Base-by-base conservation (phyloP, 2,329 filamentous ascomycete species). In the Plectosphaerella plurivora region DNA sequence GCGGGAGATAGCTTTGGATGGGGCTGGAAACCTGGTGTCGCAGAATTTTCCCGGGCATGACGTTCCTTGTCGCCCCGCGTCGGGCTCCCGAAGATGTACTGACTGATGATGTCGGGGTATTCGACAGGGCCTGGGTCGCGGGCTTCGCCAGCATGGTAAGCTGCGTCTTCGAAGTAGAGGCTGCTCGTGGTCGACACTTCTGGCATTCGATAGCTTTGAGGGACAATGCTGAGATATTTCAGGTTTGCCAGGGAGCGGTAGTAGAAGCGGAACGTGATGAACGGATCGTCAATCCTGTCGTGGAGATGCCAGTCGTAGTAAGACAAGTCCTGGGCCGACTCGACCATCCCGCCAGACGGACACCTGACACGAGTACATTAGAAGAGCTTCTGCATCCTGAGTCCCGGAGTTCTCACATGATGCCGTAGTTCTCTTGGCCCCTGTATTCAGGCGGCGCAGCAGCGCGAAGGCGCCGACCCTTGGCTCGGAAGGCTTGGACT, bases 241-340 rank as follows among this genome's bases (percentile, higher is more conserved):
- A 84, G 71, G 51, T 72, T 74, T 10, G 71, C 67, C 73, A 72
- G 76, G 7, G 76, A 79, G 28, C 80, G 73, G 56, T 84, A 84
- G 54, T 84, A 77, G 55, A 83, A 81, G 24, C 71, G 71, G 54
- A 83, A 84, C 0, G 72, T 73, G 5, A 73, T 74, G 55, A 74
- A 83, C 0, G 81, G 81, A 2, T 63, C 68, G 44, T 82, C 74
- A 51, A 71, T 77, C 0, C 77, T 63, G 52, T 84, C 81, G 20
- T 73, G 60, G 4, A 84, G 66, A 44, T 71, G 63, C 65, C 76
- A 84, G 56, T 80, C 71, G 57, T 78, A 83, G 61, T 73, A 83
- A 11, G 64, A 71, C 11, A 73, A 70, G 45, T 78, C 70, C 57
- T 81, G 69, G 3, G 79, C 77, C 16, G 69, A 69, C 16, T 81